A percentile compares a stretch with the other conserved stretches of the same genome.
Evolutionary conservation across 176 grass and related monocot genomes (phyloP).

Genomic region (Aechmea fasciata): DNA sequence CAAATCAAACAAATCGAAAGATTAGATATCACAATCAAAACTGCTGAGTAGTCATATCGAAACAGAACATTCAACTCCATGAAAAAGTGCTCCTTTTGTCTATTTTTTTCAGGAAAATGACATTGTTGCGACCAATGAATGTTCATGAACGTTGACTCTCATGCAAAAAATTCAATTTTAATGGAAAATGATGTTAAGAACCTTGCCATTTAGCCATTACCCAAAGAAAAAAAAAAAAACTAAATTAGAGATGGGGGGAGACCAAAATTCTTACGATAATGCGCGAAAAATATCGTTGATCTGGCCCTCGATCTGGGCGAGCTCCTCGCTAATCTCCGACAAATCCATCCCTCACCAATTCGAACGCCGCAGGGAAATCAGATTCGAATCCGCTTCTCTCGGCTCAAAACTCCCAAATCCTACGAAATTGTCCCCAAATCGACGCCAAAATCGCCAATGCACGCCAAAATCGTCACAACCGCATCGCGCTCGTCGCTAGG

Average conservation of each 20-base stretch:
- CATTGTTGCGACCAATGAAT: no score
- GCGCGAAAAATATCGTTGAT: constrained; percentile 76
- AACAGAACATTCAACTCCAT: no score
- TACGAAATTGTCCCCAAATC: no score
- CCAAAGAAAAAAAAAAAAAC: background rate
- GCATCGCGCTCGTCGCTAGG: background rate
- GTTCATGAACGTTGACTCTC: no score
- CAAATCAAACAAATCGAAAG: no score
- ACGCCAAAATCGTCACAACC: background rate
- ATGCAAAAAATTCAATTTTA: no score
- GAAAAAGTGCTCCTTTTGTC: no score
- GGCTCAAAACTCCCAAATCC: no score
- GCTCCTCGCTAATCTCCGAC: constrained; percentile 72
- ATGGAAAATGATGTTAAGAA: background rate
- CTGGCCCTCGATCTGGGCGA: constrained; percentile 81
- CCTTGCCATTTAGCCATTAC: background rate
- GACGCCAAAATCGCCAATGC: background rate
- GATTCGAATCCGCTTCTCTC: background rate
- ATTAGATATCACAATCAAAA: no score
- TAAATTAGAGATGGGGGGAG: background rate
- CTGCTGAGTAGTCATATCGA: no score
- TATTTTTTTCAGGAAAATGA: no score
- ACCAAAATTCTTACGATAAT: constrained; percentile 67
- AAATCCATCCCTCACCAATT: constrained; percentile 58
- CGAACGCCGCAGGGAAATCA: background rate